phyloP scores from a whole-genome alignment of 2,329 filamentous ascomycete species.

The Pseudogymnoascus sp. region DNA sequence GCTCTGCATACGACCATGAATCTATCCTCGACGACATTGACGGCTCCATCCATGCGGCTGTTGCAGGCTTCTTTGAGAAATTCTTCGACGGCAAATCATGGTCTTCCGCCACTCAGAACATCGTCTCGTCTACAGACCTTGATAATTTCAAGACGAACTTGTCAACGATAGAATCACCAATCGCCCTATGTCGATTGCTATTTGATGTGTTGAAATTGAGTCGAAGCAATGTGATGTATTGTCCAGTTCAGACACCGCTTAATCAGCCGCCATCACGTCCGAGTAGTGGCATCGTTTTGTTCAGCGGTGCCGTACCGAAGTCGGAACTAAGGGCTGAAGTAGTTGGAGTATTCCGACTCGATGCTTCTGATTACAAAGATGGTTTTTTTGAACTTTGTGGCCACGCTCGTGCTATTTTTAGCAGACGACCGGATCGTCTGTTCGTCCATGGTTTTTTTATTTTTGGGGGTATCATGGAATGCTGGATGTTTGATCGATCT shows the following conservation, averaged over 20 bases:
- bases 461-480: conserved; percentile 25
- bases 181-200: not conserved
- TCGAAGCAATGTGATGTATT: not conserved
- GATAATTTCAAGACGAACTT: not conserved
- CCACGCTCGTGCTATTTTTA: conserved; percentile 23
- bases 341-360: not conserved
- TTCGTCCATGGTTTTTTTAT: conserved; percentile 32
- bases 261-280: not conserved
- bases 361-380: not conserved
- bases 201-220: not conserved
- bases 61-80: not conserved
- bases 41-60: not conserved
- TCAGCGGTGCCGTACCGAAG: not conserved
- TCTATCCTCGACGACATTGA: not conserved
- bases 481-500: conserved; percentile 32
- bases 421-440: conserved; percentile 26
- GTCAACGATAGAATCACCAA: not conserved
- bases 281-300: not conserved
- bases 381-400: conserved; percentile 3
- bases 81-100: not conserved
- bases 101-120: not conserved
- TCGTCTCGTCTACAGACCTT: not conserved
- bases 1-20: not conserved
- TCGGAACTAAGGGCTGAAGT: not conserved
- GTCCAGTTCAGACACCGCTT: not conserved